Evolutionary conservation across 345 rosid genomes (phyloP).

Genomic region (Pseudoturritis turrita): DNA sequence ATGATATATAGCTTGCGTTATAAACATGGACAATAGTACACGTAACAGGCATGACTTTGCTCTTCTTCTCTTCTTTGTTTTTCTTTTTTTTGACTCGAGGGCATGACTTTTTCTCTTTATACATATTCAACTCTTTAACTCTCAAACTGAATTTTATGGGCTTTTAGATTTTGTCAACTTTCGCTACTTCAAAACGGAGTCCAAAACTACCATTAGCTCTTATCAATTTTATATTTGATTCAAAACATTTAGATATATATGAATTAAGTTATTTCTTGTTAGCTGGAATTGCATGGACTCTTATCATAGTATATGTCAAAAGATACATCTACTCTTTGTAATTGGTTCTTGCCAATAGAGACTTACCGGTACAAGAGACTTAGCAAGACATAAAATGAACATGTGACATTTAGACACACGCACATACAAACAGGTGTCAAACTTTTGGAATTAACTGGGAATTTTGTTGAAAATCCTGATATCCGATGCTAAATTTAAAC

Average conservation of each 20-base stretch:
- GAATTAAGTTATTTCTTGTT: background rate
- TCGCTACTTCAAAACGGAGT: background rate
- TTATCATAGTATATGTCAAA: background rate
- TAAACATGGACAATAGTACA: slow-evolving; percentile 7
- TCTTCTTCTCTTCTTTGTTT: rapidly evolving
- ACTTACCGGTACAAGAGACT: background rate
- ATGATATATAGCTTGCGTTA: slow-evolving; percentile 10
- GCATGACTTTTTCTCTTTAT: slow-evolving; percentile 19
- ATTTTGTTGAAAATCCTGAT: no score
- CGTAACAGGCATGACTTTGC: slow-evolving; percentile 14
- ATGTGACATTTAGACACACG: background rate
- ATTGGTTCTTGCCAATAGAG: background rate
- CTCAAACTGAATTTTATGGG: slow-evolving; percentile 1
- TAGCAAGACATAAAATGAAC: background rate
- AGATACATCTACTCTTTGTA: background rate
- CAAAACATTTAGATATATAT: background rate
- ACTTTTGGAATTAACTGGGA: no score
- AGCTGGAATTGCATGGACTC: background rate
- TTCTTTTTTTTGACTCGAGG: no score
- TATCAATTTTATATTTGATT: background rate
- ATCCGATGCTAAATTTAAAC: background rate
- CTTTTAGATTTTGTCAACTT: slow-evolving; percentile 16
- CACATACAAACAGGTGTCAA: background rate
- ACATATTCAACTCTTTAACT: background rate
- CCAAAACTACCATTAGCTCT: slow-evolving; percentile 1